A percentile compares a stretch with the other conserved stretches of the same genome.
These are phyloP conservation scores for Flagelloscypha sp. DNA, from an alignment of 768 basidiomycete genomes.

Conservation along the genomic window DNA sequence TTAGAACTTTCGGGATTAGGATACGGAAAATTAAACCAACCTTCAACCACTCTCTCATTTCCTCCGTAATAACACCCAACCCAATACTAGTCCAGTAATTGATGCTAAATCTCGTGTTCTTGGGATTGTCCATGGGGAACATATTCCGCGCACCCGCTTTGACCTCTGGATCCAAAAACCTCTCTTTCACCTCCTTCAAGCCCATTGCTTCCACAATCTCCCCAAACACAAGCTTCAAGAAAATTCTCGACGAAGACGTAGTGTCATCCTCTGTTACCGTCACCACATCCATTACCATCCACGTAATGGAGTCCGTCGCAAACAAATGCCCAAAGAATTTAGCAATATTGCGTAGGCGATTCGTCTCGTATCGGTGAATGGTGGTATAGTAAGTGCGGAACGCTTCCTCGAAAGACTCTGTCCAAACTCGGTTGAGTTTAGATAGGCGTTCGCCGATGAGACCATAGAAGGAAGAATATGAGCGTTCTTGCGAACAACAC, in stretches of 20 bases:
- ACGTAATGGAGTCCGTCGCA: constrained; percentile 80
- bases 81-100: constrained; percentile 98
- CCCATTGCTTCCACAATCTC: constrained; percentile 96
- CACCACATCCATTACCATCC: constrained; percentile 76
- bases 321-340: constrained; percentile 94
- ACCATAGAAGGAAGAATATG: constrained; percentile 96
- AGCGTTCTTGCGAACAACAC: constrained; percentile 99
- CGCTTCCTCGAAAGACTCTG: constrained; percentile 78
- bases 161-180: constrained; percentile 86
- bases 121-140: constrained; percentile 96
- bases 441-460: constrained; percentile 93
- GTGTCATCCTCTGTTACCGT: constrained; percentile 98
- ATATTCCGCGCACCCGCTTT: constrained; percentile 64
- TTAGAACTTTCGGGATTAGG: constrained; percentile 3
- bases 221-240: constrained; percentile 92
- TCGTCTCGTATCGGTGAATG: constrained; percentile 98
- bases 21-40: constrained; percentile 31
- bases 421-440: constrained; percentile 94
- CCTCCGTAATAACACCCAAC: constrained; percentile 83
- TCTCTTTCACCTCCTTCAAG: constrained; percentile 72
- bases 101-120: constrained; percentile 93
- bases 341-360: constrained; percentile 93
- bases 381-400: constrained; percentile 90
- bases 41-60: constrained; percentile 94
- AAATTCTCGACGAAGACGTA: constrained; percentile 92